These are phyloP conservation scores for Chlorella sp. DNA, from an alignment of 139 green algal genomes.

Conservation along the genomic window DNA sequence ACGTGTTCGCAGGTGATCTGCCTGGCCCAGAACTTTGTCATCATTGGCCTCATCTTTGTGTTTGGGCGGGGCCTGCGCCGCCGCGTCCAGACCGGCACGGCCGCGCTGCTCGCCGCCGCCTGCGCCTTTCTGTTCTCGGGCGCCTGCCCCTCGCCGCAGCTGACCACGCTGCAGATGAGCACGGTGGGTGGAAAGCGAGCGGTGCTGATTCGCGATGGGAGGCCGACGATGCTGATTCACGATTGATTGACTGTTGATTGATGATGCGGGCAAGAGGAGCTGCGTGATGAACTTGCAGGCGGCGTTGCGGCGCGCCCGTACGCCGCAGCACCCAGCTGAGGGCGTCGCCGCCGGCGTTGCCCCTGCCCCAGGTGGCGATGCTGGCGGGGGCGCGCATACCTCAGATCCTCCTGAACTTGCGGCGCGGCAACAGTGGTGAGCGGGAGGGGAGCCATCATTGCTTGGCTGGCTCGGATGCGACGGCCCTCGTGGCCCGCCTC, in stretches of 20 bases:
- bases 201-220: conserved; percentile 52
- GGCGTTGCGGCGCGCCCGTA: not conserved
- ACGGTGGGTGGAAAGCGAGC: too few species aligned
- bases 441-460: too few species aligned
- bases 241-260: conserved; percentile 24
- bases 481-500: too few species aligned
- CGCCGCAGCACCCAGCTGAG: not conserved
- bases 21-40: conserved; percentile 67
- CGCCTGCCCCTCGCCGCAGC: conserved; percentile 9
- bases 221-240: conserved; percentile 49
- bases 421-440: conserved; percentile 70
- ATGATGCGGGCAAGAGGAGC: not conserved
- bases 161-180: conserved; percentile 54
- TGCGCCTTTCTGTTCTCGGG: conserved; percentile 39
- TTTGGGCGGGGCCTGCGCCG: conserved; percentile 4
- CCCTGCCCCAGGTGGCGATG: not conserved
- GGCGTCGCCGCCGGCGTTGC: not conserved
- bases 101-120: conserved; percentile 13
- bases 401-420: conserved; percentile 78
- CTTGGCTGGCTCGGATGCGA: too few species aligned
- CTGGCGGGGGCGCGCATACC: conserved; percentile 61
- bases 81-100: not conserved
- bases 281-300: not conserved
- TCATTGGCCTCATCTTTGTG: conserved; percentile 62
- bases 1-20: conserved; percentile 39